These are phyloP conservation scores for Torrubiellomyces zombiae DNA, from an alignment of 2,329 filamentous ascomycete species.

Conservation along the genomic window DNA sequence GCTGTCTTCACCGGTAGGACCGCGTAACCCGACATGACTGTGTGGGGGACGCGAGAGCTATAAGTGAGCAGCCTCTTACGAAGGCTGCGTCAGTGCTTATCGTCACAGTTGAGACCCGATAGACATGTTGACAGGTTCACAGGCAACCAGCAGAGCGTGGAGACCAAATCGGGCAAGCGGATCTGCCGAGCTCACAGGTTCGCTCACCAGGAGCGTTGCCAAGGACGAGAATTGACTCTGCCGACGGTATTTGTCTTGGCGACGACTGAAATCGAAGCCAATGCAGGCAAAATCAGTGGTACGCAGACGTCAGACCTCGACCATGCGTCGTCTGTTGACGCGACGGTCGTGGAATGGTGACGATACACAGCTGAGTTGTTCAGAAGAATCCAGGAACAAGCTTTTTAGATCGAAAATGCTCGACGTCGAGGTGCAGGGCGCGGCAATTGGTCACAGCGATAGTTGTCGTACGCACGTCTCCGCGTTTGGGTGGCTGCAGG, in stretches of 20 bases:
- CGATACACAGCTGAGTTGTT: conserved; percentile 4
- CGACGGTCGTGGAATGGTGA: conserved; percentile 3
- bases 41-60: conserved; percentile 8
- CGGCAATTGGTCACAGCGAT: conserved; percentile 3
- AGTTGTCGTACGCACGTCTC: conserved; percentile 4
- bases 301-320: conserved; percentile 2
- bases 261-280: not conserved
- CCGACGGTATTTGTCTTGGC: not conserved
- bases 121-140: conserved; percentile 18
- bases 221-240: too few relatives aligned
- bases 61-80: conserved; percentile 10
- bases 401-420: too few relatives aligned
- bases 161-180: conserved; percentile 1
- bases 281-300: too few relatives aligned
- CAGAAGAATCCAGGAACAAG: conserved; percentile 4
- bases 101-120: conserved; percentile 14
- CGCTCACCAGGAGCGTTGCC: too few relatives aligned
- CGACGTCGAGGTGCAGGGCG: conserved; percentile 1
- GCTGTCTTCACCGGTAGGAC: conserved; percentile 10
- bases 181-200: not conserved
- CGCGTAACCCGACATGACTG: conserved; percentile 11
- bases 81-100: conserved; percentile 22
- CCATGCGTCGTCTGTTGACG: conserved; percentile 1
- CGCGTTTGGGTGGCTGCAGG: conserved; percentile 3
- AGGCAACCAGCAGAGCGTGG: conserved; percentile 7